Conservation (phyloP, 805 yeast species). For the Candida anglica region DNA sequence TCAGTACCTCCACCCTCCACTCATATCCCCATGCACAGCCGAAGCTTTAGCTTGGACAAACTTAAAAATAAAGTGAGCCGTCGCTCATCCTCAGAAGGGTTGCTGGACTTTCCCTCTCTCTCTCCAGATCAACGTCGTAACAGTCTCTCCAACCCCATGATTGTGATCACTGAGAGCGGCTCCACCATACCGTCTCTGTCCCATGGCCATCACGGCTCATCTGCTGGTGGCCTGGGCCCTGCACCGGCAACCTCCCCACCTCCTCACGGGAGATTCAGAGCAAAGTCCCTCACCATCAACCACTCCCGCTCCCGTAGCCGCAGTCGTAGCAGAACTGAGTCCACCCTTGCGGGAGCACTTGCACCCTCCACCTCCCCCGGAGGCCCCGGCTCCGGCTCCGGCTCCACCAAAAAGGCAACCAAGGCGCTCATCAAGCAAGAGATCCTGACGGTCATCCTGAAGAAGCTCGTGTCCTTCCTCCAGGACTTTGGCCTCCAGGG, state of each 20-base stretch:
- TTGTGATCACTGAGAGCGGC: conserved; percentile 13
- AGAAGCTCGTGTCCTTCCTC: conserved; percentile 25
- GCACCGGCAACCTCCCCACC: too few relatives aligned
- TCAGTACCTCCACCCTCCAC: not conserved
- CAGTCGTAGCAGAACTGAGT: too few relatives aligned
- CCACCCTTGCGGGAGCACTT: too few relatives aligned
- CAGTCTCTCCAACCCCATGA: conserved; percentile 18
- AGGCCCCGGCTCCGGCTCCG: too few relatives aligned
- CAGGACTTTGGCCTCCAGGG: conserved; percentile 36
- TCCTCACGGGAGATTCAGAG: too few relatives aligned
- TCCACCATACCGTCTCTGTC: too few relatives aligned
- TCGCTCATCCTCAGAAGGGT: conserved; percentile 20
- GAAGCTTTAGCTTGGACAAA: conserved; percentile 19
- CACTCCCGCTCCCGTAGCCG: too few relatives aligned
- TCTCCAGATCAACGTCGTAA: conserved; percentile 13
- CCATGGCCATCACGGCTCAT: too few relatives aligned
- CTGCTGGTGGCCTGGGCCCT: too few relatives aligned
- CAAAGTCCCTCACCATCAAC: too few relatives aligned
- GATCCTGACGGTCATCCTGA: conserved; percentile 31
- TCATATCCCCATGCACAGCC: conserved; percentile 8
- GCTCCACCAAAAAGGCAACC: conserved; percentile 20
- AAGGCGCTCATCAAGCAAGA: conserved; percentile 37
- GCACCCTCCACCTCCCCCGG: too few relatives aligned
- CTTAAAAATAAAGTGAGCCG: conserved; percentile 22
- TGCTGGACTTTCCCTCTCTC: conserved; percentile 12